Evolutionary conservation across 106 monocot genomes (phyloP).

Genomic region (Amphibolis antarctica): DNA sequence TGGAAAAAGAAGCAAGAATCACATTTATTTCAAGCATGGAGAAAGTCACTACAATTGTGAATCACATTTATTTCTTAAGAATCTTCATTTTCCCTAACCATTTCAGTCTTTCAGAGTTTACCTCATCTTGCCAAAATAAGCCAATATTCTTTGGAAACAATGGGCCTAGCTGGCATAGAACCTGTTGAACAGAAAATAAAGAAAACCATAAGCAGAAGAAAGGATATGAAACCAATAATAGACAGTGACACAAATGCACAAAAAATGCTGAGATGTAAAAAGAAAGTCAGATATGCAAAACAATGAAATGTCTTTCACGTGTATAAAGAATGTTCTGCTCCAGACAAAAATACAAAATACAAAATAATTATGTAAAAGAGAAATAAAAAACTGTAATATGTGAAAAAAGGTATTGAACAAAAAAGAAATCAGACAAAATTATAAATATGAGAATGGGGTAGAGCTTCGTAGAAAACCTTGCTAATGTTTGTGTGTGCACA

Average conservation of each 20-base stretch:
- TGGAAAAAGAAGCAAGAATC: no score
- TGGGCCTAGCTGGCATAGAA: slow-evolving; percentile 72
- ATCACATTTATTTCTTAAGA: background rate
- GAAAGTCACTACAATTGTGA: background rate
- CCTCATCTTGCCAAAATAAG: slow-evolving; percentile 99
- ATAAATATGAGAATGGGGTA: no score
- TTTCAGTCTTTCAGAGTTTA: slow-evolving; percentile 31
- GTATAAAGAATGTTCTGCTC: no score
- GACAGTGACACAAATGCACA: background rate
- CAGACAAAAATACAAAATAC: no score
- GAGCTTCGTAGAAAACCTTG: no score
- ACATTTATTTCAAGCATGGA: no score
- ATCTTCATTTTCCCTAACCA: background rate
- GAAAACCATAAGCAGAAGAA: background rate
- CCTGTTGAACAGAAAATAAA: slow-evolving; percentile 36
- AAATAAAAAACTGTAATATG: no score
- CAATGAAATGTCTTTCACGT: background rate
- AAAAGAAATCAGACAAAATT: no score
- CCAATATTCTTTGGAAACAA: slow-evolving; percentile 72
- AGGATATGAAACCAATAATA: slow-evolving; percentile 3
- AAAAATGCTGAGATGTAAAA: background rate
- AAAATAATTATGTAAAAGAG: no score
- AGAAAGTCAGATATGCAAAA: background rate
- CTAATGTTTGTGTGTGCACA: no score
- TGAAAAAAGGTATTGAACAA: no score